Base-by-base conservation (phyloP, 2,329 filamentous ascomycete species). In the Fusarium sp. region DNA sequence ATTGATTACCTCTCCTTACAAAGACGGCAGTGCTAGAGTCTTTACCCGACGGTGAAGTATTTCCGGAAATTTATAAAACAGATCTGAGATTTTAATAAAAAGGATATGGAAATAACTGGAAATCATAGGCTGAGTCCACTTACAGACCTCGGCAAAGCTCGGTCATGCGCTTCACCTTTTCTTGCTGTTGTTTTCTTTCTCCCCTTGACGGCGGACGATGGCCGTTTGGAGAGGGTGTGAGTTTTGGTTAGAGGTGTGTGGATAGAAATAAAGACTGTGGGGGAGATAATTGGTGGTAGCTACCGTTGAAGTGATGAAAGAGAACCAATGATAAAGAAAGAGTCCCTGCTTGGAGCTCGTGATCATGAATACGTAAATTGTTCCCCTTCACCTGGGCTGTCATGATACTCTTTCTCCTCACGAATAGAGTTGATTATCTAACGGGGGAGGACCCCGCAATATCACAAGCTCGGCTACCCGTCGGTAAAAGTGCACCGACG, bases 401-500 rank as follows among this genome's bases (percentile, higher is more conserved):
- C 35, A 60, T 55, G 47, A 55, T 42, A 38, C 29, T 50, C 25
- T 33, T 33, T 57, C 54, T 46, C 46, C 52, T 46, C 27, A 44
- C 27, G 44, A 67, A 55, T 67, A 67, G 15, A 54, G 59, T 55
- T 55, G 54, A 55, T 55, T 68, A 63, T 53, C 53, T 58, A 63
- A 46, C 8, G n/a, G 41, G 60, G 29, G 0, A 11, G 33, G 74
- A 77, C 85, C 85, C 85, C 85, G 85, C 85, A 86, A 84, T 84
- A 85, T 88, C 86, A 87, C 86, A 87, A 87, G 86, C 86, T 87
- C 85, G 85, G 85, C 83, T 84, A 79, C 75, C 78, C 68, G 80
- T 87, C 86, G 85, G 85, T 80, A 85, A 85, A 80, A 62, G 55
- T 17, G 7, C 29, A 71, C 59, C 69, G 72, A 79, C 75, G 76